Base-by-base conservation (phyloP, 768 basidiomycete species). In the Amanita muscaria region DNA sequence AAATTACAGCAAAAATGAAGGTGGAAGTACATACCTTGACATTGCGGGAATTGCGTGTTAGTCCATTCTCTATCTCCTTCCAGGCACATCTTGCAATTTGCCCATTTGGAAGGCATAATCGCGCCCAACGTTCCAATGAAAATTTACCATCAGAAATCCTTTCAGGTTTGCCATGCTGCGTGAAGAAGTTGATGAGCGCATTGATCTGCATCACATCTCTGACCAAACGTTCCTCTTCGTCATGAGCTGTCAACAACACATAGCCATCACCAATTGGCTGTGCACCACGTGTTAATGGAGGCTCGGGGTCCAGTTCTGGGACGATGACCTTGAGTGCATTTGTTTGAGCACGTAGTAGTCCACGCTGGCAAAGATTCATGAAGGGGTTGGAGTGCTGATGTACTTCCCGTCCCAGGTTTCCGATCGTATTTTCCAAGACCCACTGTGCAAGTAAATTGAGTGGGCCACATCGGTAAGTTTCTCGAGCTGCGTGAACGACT, bases 71-170 rank as follows among this genome's bases (percentile, higher is more conserved):
- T n/a, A n/a, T n/a, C n/a, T n/a, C n/a, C n/a, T n/a, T n/a, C n/a
- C n/a, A n/a, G n/a, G n/a, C n/a, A n/a, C 5, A 32, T 34, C 29
- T 69, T 67, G 57, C 63, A 44, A 64, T 53, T 48, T 69, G 67
- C 0, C 64, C 64, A 56, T 64, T 69, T 15, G 64, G 62, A 23
- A 69, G 53, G 8, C 42, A 54, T 0, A 69, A 35, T 3, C 64
- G 54, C 10, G 64, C 62, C 67, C 68, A 68, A 16, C 50, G 49
- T 24, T 45, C n/a, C 37, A 43, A 29, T 38, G 37, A 15, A 37
- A 16, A 19, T 44, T 42, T 46, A n/a, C 34, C 23, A 10, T 34
- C 3, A 24, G 36, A 27, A 18, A 43, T 21, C 14, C 36, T n/a
- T 5, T 15, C 38, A 40, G 23, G 38, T 15, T 27, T 25, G 5